A percentile compares a stretch with the other conserved stretches of the same genome.
These are phyloP conservation scores for Tephrocybe rancida DNA, from an alignment of 768 basidiomycete species.

Conservation along the genomic window DNA sequence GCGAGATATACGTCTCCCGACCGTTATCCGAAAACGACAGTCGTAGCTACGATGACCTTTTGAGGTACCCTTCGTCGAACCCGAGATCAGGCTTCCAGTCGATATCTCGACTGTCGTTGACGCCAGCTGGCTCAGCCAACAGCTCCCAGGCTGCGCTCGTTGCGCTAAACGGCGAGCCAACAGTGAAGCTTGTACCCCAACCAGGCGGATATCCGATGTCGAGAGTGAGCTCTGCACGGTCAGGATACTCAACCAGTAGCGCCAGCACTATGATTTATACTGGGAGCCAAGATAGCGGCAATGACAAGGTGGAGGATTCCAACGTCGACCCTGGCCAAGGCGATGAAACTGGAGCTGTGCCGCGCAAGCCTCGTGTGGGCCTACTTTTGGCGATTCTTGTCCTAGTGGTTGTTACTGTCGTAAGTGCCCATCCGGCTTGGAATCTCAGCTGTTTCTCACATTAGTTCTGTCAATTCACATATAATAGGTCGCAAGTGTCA, in stretches of 20 bases:
- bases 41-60: background rate
- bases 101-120: background rate
- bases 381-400: slow-evolving; percentile 56
- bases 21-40: background rate
- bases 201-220: slow-evolving; percentile 12
- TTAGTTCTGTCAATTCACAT: too few relatives aligned
- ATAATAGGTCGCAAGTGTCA: slow-evolving; percentile 57
- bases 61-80: background rate
- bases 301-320: slow-evolving; percentile 9
- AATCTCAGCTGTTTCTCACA: background rate
- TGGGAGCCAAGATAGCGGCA: slow-evolving; percentile 6
- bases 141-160: slow-evolving; percentile 2
- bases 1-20: background rate
- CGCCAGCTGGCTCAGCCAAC: background rate
- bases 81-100: background rate
- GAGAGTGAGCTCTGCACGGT: slow-evolving; percentile 1
- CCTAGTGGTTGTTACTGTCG: slow-evolving; percentile 62
- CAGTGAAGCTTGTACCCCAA: slow-evolving; percentile 15
- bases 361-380: slow-evolving; percentile 58
- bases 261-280: slow-evolving; percentile 3
- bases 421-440: slow-evolving; percentile 31
- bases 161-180: slow-evolving; percentile 17
- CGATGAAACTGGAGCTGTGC: background rate
- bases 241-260: background rate
- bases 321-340: background rate